Base-by-base conservation (phyloP, 2,329 filamentous ascomycete genomes). In the Helminthosporium solani region DNA sequence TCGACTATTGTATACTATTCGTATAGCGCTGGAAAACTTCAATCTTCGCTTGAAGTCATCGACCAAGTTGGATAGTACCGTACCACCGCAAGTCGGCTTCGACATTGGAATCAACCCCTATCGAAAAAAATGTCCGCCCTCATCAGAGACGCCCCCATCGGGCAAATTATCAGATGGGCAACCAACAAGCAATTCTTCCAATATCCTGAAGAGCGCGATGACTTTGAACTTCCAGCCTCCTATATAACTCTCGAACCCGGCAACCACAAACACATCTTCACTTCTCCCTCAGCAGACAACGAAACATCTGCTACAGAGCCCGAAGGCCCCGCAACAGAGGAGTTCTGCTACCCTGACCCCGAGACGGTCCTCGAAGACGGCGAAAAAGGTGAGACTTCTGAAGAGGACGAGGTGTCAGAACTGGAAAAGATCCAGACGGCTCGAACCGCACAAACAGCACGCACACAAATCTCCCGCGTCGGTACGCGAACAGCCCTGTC, bases 151-250 rank as follows among this genome's bases (percentile, higher is more conserved):
- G 75, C 81, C 48, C 75, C 81, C 21, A 56, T 83, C 51, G 82
- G 82, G 54, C 81, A 84, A 54, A 54, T 83, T 39, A 73, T 85
- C 53, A 75, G 82, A 55, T 79, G 73, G 55, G 40, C 77, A 43
- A 80, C 81, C 2, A 65, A 67, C 25, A 82, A 81, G 58, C 73
- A 67, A 33, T 60, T 78, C 34, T 70, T 85, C 11, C 73, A 76
- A 47, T 85, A 84, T 49, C 81, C 81, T 14, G 82, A 85, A 68
- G 83, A 86, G 52, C 70, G 70, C 48, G 54, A 75, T 18, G 79
- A 71, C 54, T 86, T 84, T 54, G 58, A 75, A 46, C 68, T 79
- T 3, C 82, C 81, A 2, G 50, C 54, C 37, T 56, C 58, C 23
- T 78, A 78, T 51, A 64, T 58, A 7, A 54, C 61, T 1, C 52